Percentiles rank a stretch among this genome's conserved stretches.
Evolutionary conservation across 495 filamentous ascomycete genomes (phyloP).

Genomic region (Neurospora sp.): DNA sequence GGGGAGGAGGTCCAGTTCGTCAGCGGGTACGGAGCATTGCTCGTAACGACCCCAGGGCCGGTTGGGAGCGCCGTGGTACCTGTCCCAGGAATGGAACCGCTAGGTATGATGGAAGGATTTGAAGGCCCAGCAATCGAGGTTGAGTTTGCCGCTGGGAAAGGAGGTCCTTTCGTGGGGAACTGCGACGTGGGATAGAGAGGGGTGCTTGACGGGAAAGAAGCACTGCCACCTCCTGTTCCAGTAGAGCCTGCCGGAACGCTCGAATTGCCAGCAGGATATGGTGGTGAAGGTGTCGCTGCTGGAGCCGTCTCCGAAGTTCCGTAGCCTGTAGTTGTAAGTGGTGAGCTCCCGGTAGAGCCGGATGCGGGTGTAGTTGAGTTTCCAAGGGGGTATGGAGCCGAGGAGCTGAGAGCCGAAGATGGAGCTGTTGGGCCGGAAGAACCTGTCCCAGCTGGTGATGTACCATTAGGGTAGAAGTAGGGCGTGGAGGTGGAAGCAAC

Average conservation of each 20-base stretch:
- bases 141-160: slow-evolving; percentile 6
- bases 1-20: neutral
- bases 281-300: neutral
- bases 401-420: neutral
- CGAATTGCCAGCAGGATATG: neutral
- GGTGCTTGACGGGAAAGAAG: neutral
- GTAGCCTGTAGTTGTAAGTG: neutral
- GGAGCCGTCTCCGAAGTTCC: neutral
- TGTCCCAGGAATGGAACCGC: neutral
- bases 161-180: neutral
- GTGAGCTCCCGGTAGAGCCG: slow-evolving; percentile 1
- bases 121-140: neutral
- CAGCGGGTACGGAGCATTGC: neutral
- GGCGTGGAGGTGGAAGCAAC: neutral
- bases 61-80: neutral
- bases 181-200: neutral
- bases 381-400: neutral
- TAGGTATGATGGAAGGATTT: neutral
- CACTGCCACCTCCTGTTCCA: neutral
- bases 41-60: neutral
- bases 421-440: neutral
- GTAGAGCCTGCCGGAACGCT: neutral
- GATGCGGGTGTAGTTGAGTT: slow-evolving; percentile 2
- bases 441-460: neutral
- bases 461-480: neutral